Evolutionary conservation across 2,329 filamentous ascomycete species (phyloP).

Genomic region (Aspergillus flavus): DNA sequence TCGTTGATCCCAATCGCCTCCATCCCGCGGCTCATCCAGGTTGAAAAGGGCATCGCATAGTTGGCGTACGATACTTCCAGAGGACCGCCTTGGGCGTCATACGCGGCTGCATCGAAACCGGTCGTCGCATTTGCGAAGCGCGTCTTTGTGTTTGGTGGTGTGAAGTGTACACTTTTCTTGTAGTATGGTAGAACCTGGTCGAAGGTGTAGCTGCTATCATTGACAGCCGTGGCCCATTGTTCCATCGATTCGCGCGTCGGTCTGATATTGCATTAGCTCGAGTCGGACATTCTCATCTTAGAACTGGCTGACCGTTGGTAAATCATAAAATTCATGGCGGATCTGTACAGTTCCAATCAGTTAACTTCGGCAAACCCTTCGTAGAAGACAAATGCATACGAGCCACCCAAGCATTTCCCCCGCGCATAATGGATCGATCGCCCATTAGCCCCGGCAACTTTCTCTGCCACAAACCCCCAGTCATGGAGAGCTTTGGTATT

Average conservation of each 20-base stretch:
- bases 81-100: constrained; percentile 30
- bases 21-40: constrained; percentile 38
- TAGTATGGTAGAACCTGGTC: constrained; percentile 30
- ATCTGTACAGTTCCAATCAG: constrained; percentile 14
- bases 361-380: constrained; percentile 29
- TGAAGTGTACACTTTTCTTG: constrained; percentile 32
- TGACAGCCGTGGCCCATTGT: constrained; percentile 25
- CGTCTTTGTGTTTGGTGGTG: constrained; percentile 18
- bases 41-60: constrained; percentile 36
- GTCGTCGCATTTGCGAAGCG: constrained; percentile 26
- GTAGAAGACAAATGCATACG: constrained; percentile 14
- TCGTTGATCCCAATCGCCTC: constrained; percentile 41
- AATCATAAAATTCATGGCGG: constrained; percentile 26
- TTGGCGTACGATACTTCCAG: constrained; percentile 43
- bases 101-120: constrained; percentile 24
- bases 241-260: constrained; percentile 21
- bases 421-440: constrained; percentile 21
- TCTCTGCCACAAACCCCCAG: constrained; percentile 29
- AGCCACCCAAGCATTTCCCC: constrained; percentile 20
- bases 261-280: background rate
- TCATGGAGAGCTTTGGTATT: constrained; percentile 19
- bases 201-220: constrained; percentile 29
- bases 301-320: constrained; percentile 19
- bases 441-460: constrained; percentile 26
- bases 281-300: background rate